phyloP scores from a whole-genome alignment of 192 early-diverging fungal genomes.

The Helicostylum pulchrum region DNA sequence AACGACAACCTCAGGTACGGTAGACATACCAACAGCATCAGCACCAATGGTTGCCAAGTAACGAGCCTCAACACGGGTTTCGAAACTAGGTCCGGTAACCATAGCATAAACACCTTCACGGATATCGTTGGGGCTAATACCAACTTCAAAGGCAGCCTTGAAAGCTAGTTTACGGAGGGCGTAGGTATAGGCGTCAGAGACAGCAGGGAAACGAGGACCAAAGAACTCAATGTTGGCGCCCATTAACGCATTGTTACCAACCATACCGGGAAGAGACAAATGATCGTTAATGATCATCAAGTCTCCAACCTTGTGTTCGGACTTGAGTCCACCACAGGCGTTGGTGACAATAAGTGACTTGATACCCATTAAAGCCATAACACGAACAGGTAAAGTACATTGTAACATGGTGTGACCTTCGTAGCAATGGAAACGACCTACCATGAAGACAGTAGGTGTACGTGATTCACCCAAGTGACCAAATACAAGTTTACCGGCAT shows the following conservation, averaged over 20 bases:
- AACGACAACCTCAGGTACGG: slow-evolving; percentile 85
- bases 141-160: slow-evolving; percentile 50
- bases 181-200: slow-evolving; percentile 82
- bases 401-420: slow-evolving; percentile 82
- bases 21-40: slow-evolving; percentile 87
- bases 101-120: slow-evolving; percentile 81
- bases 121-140: slow-evolving; percentile 47
- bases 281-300: slow-evolving; percentile 80
- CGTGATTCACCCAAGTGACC: slow-evolving; percentile 68
- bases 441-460: slow-evolving; percentile 72
- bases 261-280: slow-evolving; percentile 70
- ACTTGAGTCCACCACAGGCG: slow-evolving; percentile 81
- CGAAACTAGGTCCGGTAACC: slow-evolving; percentile 90
- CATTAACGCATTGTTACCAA: slow-evolving; percentile 76
- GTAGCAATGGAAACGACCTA: slow-evolving; percentile 89
- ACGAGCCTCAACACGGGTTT: slow-evolving; percentile 80
- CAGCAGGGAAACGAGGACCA: slow-evolving; percentile 85
- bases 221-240: slow-evolving; percentile 81
- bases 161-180: slow-evolving; percentile 70
- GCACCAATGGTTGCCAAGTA: slow-evolving; percentile 67
- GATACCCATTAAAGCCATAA: slow-evolving; percentile 80
- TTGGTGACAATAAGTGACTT: slow-evolving; percentile 80
- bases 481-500: slow-evolving; percentile 81
- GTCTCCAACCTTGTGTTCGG: slow-evolving; percentile 77
- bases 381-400: slow-evolving; percentile 81